phyloP scores from a whole-genome alignment of 495 filamentous ascomycete species.

The Penicillium soppii region DNA sequence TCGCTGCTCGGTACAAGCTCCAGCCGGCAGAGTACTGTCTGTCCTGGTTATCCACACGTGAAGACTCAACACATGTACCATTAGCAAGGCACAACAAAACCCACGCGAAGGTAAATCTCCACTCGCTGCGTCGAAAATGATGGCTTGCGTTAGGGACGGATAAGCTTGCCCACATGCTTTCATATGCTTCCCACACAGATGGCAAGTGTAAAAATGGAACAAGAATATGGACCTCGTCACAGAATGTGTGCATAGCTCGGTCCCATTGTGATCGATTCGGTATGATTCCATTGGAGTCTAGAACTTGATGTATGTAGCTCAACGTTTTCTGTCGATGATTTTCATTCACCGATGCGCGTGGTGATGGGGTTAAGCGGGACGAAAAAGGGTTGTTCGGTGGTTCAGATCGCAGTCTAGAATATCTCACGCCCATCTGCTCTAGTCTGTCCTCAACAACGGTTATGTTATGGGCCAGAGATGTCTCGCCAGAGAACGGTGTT shows the following conservation, averaged over 20 bases:
- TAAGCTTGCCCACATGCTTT: slow-evolving; percentile 8
- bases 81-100: slow-evolving; percentile 25
- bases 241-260: slow-evolving; percentile 16
- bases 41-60: slow-evolving; percentile 9
- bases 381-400: slow-evolving; percentile 7
- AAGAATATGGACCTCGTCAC: slow-evolving; percentile 24
- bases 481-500: slow-evolving; percentile 24
- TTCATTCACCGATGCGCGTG: not conserved
- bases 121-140: not conserved
- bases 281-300: slow-evolving; percentile 9
- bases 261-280: slow-evolving; percentile 17
- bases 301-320: slow-evolving; percentile 1
- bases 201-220: slow-evolving; percentile 27
- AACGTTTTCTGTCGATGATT: not conserved
- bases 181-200: slow-evolving; percentile 12
- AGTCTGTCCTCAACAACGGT: slow-evolving; percentile 24
- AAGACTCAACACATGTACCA: slow-evolving; percentile 24
- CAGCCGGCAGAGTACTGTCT: slow-evolving; percentile 26
- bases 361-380: slow-evolving; percentile 14
- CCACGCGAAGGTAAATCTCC: slow-evolving; percentile 16
- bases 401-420: slow-evolving; percentile 6
- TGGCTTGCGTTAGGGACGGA: not conserved
- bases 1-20: slow-evolving; percentile 26
- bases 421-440: slow-evolving; percentile 18
- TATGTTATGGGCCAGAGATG: slow-evolving; percentile 24